A percentile compares a stretch with the other conserved stretches of the same genome.
Evolutionary conservation across 495 filamentous ascomycete genomes (phyloP).

Genomic region (Penicillium riverlandense): DNA sequence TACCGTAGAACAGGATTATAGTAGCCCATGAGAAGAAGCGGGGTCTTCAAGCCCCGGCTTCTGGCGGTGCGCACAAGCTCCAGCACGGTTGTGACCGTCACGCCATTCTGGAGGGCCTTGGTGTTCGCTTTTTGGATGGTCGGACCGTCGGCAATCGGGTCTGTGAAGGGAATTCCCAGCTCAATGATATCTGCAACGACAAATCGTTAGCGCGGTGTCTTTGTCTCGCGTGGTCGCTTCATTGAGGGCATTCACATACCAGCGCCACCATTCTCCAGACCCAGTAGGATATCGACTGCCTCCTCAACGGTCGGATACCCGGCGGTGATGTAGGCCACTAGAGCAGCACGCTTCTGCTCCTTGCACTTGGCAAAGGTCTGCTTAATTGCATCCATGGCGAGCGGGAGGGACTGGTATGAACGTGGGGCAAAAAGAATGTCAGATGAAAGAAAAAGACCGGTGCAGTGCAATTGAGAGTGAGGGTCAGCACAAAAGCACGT

Average conservation of each 20-base stretch:
- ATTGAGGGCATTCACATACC: conserved; percentile 45
- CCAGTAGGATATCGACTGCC: conserved; percentile 76
- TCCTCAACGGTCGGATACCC: conserved; percentile 81
- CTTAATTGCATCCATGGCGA: conserved; percentile 70
- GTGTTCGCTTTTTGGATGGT: conserved; percentile 91
- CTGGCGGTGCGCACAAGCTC: conserved; percentile 74
- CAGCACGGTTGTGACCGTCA: conserved; percentile 69
- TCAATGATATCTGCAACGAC: conserved; percentile 32
- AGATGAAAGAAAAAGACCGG: conserved; percentile 1
- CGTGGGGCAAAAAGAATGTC: conserved; percentile 11
- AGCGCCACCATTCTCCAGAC: conserved; percentile 87
- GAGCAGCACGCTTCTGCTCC: conserved; percentile 55
- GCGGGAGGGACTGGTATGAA: conserved; percentile 1
- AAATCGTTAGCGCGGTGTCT: neutral
- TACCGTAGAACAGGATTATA: conserved; percentile 93
- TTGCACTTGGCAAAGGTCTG: conserved; percentile 84
- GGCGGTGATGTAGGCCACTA: conserved; percentile 95
- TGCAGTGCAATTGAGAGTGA: neutral
- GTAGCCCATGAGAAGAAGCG: conserved; percentile 95
- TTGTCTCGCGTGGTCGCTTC: neutral
- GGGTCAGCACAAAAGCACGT: neutral
- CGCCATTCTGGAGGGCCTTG: conserved; percentile 79
- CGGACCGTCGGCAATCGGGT: conserved; percentile 93
- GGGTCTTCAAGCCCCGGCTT: conserved; percentile 64
- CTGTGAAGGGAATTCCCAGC: conserved; percentile 85